phyloP scores from a whole-genome alignment of 441 rosid genomes.

The Erodium trifolium region DNA sequence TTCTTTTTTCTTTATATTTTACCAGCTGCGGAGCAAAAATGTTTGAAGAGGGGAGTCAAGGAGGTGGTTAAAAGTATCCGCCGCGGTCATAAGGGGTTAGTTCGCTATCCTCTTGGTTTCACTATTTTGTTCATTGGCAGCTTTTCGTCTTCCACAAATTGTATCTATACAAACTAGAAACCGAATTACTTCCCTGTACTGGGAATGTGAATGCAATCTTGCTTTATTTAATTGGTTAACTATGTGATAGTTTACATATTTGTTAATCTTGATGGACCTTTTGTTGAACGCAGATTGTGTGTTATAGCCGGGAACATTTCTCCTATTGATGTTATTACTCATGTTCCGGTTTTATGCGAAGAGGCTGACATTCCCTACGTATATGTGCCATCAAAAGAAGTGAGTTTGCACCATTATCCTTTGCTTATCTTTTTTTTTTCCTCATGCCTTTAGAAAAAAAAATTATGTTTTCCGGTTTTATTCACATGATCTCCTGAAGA shows the following conservation, averaged over 20 bases:
- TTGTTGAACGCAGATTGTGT: slow-evolving; percentile 48
- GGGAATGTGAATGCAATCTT: too few species aligned
- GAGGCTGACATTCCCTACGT: slow-evolving; percentile 65
- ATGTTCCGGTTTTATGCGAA: slow-evolving; percentile 73
- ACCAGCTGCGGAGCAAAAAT: slow-evolving; percentile 74
- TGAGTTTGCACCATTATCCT: slow-evolving; percentile 21
- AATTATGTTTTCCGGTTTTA: too few species aligned
- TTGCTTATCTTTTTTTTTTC: neutral
- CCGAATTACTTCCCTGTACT: too few species aligned
- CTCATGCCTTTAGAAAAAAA: neutral
- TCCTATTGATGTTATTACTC: slow-evolving; percentile 93
- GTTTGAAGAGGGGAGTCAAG: slow-evolving; percentile 96
- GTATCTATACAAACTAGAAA: too few species aligned
- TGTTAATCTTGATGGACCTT: neutral
- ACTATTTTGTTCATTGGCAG: too few species aligned
- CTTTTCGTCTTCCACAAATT: too few species aligned
- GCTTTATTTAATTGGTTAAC: neutral
- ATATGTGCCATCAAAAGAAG: slow-evolving; percentile 88
- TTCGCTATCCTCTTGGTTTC: too few species aligned
- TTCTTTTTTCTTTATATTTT: neutral
- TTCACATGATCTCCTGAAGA: neutral
- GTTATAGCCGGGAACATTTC: slow-evolving; percentile 86
- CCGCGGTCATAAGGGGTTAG: slow-evolving; percentile 78
- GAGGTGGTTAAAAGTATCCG: slow-evolving; percentile 92
- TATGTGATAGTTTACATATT: neutral